These are phyloP conservation scores for Microsporum audouinii DNA, from an alignment of 2,329 filamentous ascomycete species.

Conservation along the genomic window DNA sequence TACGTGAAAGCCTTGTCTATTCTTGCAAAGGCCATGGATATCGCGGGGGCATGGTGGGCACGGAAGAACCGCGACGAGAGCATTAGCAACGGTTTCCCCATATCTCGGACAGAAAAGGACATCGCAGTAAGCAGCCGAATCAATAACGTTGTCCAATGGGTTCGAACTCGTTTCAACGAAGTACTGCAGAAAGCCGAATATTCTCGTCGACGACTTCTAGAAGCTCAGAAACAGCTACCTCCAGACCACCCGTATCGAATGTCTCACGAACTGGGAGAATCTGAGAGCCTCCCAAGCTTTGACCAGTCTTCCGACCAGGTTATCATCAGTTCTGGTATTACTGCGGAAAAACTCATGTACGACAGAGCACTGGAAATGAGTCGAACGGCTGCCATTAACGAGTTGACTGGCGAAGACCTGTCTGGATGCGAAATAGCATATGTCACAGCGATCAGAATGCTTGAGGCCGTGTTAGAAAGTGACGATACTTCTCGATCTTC, in stretches of 20 bases:
- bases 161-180: slow-evolving; percentile 87
- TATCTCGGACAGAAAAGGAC: not conserved
- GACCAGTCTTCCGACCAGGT: slow-evolving; percentile 63
- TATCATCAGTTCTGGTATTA: slow-evolving; percentile 74
- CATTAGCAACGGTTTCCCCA: slow-evolving; percentile 33
- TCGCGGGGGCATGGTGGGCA: slow-evolving; percentile 84
- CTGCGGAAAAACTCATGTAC: slow-evolving; percentile 95
- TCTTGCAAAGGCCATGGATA: slow-evolving; percentile 88
- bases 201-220: slow-evolving; percentile 75
- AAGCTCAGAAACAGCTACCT: slow-evolving; percentile 74
- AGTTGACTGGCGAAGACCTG: slow-evolving; percentile 84
- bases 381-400: slow-evolving; percentile 82
- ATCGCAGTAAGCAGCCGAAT: slow-evolving; percentile 57
- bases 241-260: slow-evolving; percentile 78
- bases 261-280: slow-evolving; percentile 49
- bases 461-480: slow-evolving; percentile 78
- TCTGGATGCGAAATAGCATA: slow-evolving; percentile 85
- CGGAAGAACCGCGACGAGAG: slow-evolving; percentile 59
- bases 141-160: slow-evolving; percentile 92
- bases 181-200: slow-evolving; percentile 93
- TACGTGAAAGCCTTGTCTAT: slow-evolving; percentile 91
- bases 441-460: slow-evolving; percentile 81
- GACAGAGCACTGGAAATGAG: slow-evolving; percentile 97
- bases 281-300: slow-evolving; percentile 42
- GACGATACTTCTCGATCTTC: slow-evolving; percentile 46